These are phyloP conservation scores for Jasminum sambac DNA, from an alignment of 257 asterid species.

Conservation along the genomic window DNA sequence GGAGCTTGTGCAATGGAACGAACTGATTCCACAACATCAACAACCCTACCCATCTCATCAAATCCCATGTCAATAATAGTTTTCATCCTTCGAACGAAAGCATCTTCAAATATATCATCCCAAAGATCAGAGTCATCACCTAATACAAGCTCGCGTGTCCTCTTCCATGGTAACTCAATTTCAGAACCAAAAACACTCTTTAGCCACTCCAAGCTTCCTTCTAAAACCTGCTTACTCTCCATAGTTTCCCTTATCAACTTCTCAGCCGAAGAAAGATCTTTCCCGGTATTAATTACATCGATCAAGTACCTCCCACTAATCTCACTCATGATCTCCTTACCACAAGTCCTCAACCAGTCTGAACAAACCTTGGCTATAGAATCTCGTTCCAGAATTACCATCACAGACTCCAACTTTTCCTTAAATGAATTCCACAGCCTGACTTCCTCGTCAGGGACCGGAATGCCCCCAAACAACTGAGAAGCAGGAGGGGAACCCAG, in stretches of 20 bases:
- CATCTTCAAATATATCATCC: slow-evolving; percentile 95
- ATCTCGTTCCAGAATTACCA: slow-evolving; percentile 68
- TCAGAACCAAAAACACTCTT: slow-evolving; percentile 98
- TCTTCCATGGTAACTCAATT: slow-evolving; percentile 94
- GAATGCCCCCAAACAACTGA: slow-evolving; percentile 97
- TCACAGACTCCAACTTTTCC: slow-evolving; percentile 74
- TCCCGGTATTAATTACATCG: slow-evolving; percentile 79
- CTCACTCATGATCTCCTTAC: slow-evolving; percentile 79
- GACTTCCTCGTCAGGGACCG: slow-evolving; percentile 89
- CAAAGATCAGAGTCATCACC: slow-evolving; percentile 97
- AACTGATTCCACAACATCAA: slow-evolving; percentile 69
- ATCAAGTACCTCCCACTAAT: slow-evolving; percentile 74
- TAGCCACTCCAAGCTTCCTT: slow-evolving; percentile 98
- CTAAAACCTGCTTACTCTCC: slow-evolving; percentile 87
- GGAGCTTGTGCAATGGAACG: slow-evolving; percentile 51
- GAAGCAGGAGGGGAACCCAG: slow-evolving; percentile 95
- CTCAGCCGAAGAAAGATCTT: slow-evolving; percentile 90
- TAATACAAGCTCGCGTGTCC: slow-evolving; percentile 88
- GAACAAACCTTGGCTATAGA: slow-evolving; percentile 83
- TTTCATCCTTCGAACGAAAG: slow-evolving; percentile 94
- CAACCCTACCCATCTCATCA: slow-evolving; percentile 61
- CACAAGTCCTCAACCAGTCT: slow-evolving; percentile 90
- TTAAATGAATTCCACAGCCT: slow-evolving; percentile 83
- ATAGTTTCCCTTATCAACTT: slow-evolving; percentile 85
- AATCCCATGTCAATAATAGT: slow-evolving; percentile 66